Base-by-base conservation (phyloP, 768 basidiomycete genomes). In the Gymnopilus dilepis region DNA sequence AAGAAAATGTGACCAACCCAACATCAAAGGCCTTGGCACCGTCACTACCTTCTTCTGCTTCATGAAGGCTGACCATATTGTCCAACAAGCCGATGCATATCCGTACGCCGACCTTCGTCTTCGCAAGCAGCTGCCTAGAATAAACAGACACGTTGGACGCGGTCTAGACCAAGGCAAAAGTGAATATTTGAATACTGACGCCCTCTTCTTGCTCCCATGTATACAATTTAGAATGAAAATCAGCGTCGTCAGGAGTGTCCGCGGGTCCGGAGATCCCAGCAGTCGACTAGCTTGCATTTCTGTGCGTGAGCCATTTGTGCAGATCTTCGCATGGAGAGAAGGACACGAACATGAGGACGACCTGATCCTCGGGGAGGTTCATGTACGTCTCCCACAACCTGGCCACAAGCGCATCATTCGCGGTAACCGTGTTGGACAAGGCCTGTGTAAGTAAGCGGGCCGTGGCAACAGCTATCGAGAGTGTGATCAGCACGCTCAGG, bases 391-490 rank as follows among this genome's bases (percentile, higher is more conserved):
- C 79, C 91, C 90, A 94, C 31, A 90, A 74, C 21, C 71, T 78
- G n/a, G 78, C 71, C 62, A 84, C 79, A 45, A 89, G 80, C 7
- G 62, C 66, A 41, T 88, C 84, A 62, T 94, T 92, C 7, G 83
- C 82, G 2, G 95, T 94, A 31, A 96, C 83, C 22, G 94, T 79
- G 72, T 97, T 97, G 19, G 94, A 91, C 28, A 97, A 80, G 3
- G 91, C 77, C 72, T 97, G 94, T 2, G 88, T 80, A 28, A 92
- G 76, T 60, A 92, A 81, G 15, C 91, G 82, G 7, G 90, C 86
- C 19, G 84, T 78, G 0, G 81, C 75, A 56, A 85, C 80, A 60
- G 84, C 95, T 96, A 41, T 53, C 37, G 58, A 58, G n/a, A 56
- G 34, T 17, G 31, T n/a, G 28, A 65, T 56, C 45, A 42, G 69